Base-by-base conservation (phyloP, 2,329 filamentous ascomycete genomes). In the Calonectria pseudoreteaudii region DNA sequence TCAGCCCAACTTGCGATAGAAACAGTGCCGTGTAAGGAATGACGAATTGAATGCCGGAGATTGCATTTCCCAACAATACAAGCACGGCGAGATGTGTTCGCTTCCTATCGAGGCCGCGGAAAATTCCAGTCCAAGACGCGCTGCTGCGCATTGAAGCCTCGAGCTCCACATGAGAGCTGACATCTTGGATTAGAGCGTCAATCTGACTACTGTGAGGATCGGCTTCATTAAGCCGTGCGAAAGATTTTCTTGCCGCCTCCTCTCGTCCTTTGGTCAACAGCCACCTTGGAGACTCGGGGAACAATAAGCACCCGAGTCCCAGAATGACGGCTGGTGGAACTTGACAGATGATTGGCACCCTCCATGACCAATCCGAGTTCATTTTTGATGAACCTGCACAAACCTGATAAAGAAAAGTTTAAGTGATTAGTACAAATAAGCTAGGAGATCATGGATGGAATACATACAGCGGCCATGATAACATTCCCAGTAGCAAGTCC, bases 261-360 rank as follows among this genome's bases (percentile, higher is more conserved):
- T 64, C 44, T n/a, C 28, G 28, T 16, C 31, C 31, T 34, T 65
- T 64, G 4, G 44, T 64, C 4, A 70, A 26, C 3, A 70, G 58
- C 68, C 68, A 70, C 28, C 68, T 34, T 16, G 68, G 68, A 26
- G 68, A 70, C 26, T 70, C 68, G 16, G 68, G 68, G 31, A 70
- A 70, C 8, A 69, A 41, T 10, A 44, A 16, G 41, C 56, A 36
- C n/a, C 23, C 10, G 31, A 20, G 31, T 11, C 50, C 28, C 2
- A 70, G 34, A 8, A 44, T 16, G 4, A 65, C 4, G 11, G 53
- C 56, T 1, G 26, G 31, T 9, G 68, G 68, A 7, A 70, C 53
- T 26, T 70, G 68, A 16, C 56, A 70, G 11, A 70, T 23, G n/a
- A 70, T 65, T 20, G 58, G 56, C 18, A 31, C 52, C 16, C 44